These are phyloP conservation scores for Ophiosphaerella herpotricha DNA, from an alignment of 2,329 filamentous ascomycete genomes.

Conservation along the genomic window DNA sequence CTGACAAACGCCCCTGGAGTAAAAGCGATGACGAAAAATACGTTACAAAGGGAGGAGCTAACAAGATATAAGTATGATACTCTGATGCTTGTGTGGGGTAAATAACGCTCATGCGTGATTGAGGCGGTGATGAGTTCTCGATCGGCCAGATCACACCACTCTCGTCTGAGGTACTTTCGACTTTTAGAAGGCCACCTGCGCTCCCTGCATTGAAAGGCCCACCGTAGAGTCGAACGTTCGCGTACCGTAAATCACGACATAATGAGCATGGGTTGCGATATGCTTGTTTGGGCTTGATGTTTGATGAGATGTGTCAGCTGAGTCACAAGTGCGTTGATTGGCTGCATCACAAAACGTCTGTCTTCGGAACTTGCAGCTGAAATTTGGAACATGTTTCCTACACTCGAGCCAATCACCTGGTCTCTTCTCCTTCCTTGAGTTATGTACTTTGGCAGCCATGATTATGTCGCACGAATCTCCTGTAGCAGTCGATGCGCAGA, in stretches of 20 bases:
- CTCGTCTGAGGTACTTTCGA: constrained; percentile 18
- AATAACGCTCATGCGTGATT: background rate
- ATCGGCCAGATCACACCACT: constrained; percentile 27
- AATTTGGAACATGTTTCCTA: too few relatives aligned
- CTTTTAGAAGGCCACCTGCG: constrained; percentile 2
- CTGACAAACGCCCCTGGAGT: background rate
- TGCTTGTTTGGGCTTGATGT: background rate
- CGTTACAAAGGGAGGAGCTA: background rate
- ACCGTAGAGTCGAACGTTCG: constrained; percentile 6
- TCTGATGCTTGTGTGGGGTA: constrained; percentile 7
- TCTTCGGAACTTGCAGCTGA: too few relatives aligned
- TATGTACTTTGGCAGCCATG: too few relatives aligned
- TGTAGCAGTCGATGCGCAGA: too few relatives aligned
- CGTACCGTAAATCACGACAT: constrained; percentile 27
- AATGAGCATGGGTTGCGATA: constrained; percentile 10
- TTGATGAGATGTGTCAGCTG: constrained; percentile 14
- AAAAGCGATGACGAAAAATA: background rate
- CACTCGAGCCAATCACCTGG: too few relatives aligned
- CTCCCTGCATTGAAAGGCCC: background rate
- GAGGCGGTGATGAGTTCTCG: constrained; percentile 1
- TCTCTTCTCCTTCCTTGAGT: too few relatives aligned
- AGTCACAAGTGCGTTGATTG: constrained; percentile 11
- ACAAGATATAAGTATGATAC: background rate
- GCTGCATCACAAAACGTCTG: background rate
- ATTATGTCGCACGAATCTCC: too few relatives aligned